Base-by-base conservation (phyloP, 75 land plant species). In the Cupressus sempervirens region DNA sequence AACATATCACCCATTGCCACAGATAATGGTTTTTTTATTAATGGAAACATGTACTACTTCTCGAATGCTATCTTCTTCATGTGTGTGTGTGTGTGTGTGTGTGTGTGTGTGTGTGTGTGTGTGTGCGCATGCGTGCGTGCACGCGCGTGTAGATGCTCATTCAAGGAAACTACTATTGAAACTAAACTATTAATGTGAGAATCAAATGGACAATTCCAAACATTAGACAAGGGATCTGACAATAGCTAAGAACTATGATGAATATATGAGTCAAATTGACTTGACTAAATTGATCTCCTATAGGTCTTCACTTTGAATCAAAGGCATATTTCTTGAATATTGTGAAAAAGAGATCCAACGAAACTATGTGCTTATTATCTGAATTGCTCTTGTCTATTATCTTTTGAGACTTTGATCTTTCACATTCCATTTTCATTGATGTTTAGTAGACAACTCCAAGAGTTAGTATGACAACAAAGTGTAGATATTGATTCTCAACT, bases 401-500 rank as follows among this genome's bases (percentile, higher is more conserved):
- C 48, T 79, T 43, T 43, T 45, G 81, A 0, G n/a, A 43, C 45
- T 79, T 50, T 79, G 30, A 45, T 79, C 30, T 43, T 43, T 41
- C 30, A 3, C 13, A 45, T 41, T n/a, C 79, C 20, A 38, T 43
- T 45, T 45, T 48, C 32, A 58, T 41, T 72, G 86, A 35, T 32
- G 75, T 58, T 16, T 32, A 81, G 68, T 79, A 83, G 68, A 56
- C 80, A 86, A 65, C 23, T 84, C 89, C 68, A 75, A 48, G 67
- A 32, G 40, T 84, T 80, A 82, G 90, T 40, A 53, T 84, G 89
- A 82, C 83, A 88, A 81, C 82, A 75, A 34, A 35, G 82, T 58
- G 56, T 50, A 14, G n/a, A 40, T 43, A 83, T 40, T 26, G 91
- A 86, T 38, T 83, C 89, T 85, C 89, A 92, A 86, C 92, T 90